Conservation (phyloP, 2,329 filamentous ascomycete species). For the Pyrenophora tritici-repentis region DNA sequence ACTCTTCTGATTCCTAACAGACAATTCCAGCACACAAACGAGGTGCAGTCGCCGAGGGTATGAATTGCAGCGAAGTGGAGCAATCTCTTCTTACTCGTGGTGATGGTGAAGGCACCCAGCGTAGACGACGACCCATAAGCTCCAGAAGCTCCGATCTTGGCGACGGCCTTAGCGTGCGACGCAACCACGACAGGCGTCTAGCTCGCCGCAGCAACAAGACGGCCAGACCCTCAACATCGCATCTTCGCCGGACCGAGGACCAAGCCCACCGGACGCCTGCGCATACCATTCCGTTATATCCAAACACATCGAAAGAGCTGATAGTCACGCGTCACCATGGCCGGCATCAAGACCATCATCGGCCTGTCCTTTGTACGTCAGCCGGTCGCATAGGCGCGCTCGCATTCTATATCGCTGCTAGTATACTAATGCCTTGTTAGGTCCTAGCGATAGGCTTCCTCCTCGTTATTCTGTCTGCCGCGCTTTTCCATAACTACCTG, state of each 20-base stretch:
- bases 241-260: constrained; percentile 15
- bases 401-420: background rate
- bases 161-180: constrained; percentile 9
- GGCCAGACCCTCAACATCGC: constrained; percentile 2
- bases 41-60: background rate
- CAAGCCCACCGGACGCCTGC: background rate
- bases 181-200: constrained; percentile 6
- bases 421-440: constrained; percentile 47
- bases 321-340: constrained; percentile 57
- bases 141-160: constrained; percentile 17
- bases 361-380: constrained; percentile 86
- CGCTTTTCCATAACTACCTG: constrained; percentile 92
- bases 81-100: constrained; percentile 7
- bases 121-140: constrained; percentile 29
- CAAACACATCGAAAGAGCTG: background rate
- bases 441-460: constrained; percentile 97
- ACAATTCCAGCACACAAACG: background rate
- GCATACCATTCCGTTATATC: background rate
- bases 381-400: constrained; percentile 23
- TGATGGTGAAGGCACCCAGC: constrained; percentile 32
- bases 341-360: constrained; percentile 98
- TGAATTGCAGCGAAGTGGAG: constrained; percentile 9
- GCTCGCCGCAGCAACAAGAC: constrained; percentile 2
- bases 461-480: constrained; percentile 96
- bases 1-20: too few species aligned